A percentile compares a stretch with the other conserved stretches of the same genome.
Evolutionary conservation across 2,329 filamentous ascomycete species (phyloP).

Genomic region (Aplosporella prunicola): DNA sequence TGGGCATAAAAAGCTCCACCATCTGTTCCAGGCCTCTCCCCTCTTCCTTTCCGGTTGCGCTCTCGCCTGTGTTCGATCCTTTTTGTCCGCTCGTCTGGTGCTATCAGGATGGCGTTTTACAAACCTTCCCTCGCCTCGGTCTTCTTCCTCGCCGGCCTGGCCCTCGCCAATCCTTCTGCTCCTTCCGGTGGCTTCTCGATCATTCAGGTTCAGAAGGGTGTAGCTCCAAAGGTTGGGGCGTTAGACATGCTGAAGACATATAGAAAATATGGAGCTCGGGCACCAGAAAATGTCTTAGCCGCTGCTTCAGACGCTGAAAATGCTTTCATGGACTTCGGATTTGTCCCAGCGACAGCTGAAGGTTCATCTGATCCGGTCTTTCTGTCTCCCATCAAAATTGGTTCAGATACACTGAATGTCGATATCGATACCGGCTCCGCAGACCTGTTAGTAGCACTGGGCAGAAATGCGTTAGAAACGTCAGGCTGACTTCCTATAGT

Average conservation of each 20-base stretch:
- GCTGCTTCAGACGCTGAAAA: constrained; percentile 26
- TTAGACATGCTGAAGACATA: constrained; percentile 30
- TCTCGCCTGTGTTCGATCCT: too few species aligned
- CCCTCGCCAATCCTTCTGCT: too few species aligned
- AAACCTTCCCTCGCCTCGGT: too few species aligned
- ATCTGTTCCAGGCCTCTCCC: too few species aligned
- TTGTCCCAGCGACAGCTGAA: constrained; percentile 13
- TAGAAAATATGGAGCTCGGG: constrained; percentile 27
- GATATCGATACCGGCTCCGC: constrained; percentile 64
- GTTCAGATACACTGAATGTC: constrained; percentile 52
- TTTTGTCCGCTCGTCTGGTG: too few species aligned
- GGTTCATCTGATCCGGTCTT: constrained; percentile 25
- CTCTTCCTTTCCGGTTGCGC: too few species aligned
- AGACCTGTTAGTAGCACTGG: constrained; percentile 63
- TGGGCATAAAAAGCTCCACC: too few species aligned
- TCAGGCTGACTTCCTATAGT: constrained; percentile 25
- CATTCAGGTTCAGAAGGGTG: too few species aligned
- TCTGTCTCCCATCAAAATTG: constrained; percentile 50
- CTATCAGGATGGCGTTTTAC: too few species aligned
- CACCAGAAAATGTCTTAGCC: constrained; percentile 20
- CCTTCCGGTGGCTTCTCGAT: too few species aligned
- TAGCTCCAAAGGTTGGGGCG: constrained; percentile 35
- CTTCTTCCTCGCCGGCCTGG: too few species aligned
- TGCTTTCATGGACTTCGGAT: constrained; percentile 31
- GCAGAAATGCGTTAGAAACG: constrained; percentile 36